Conservation (phyloP, 768 basidiomycete genomes). For the Mycena leptocephala region DNA sequence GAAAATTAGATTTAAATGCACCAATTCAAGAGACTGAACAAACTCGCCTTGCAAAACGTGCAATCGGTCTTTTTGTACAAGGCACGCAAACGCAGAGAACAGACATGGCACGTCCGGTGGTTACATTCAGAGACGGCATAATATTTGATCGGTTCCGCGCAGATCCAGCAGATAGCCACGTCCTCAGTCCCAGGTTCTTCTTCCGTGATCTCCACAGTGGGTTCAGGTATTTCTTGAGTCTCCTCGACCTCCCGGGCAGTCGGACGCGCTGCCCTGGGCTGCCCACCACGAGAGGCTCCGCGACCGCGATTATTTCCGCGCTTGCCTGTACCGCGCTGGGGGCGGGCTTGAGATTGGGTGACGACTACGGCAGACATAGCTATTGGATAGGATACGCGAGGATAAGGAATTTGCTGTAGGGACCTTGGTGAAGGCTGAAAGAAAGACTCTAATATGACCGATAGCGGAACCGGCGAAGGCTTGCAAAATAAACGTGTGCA, state of each 20-base stretch:
- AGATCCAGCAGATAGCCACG: conserved; percentile 86
- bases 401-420: neutral
- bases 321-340: conserved; percentile 26
- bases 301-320: conserved; percentile 29
- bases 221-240: neutral
- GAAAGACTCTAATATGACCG: conserved; percentile 3
- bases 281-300: neutral
- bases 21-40: neutral
- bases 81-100: conserved; percentile 88
- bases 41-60: conserved; percentile 94
- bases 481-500: neutral
- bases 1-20: conserved; percentile 5
- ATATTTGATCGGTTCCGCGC: conserved; percentile 94
- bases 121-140: conserved; percentile 92
- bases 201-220: neutral
- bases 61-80: conserved; percentile 96
- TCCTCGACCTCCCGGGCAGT: neutral
- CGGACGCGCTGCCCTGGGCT: conserved; percentile 6
- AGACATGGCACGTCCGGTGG: conserved; percentile 96
- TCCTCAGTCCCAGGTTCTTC: conserved; percentile 46
- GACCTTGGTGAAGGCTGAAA: neutral
- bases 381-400: neutral
- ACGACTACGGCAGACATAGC: conserved; percentile 18
- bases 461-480: neutral
- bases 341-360: conserved; percentile 19